Conservation (phyloP, 495 filamentous ascomycete species). For the Penicillium parvum region DNA sequence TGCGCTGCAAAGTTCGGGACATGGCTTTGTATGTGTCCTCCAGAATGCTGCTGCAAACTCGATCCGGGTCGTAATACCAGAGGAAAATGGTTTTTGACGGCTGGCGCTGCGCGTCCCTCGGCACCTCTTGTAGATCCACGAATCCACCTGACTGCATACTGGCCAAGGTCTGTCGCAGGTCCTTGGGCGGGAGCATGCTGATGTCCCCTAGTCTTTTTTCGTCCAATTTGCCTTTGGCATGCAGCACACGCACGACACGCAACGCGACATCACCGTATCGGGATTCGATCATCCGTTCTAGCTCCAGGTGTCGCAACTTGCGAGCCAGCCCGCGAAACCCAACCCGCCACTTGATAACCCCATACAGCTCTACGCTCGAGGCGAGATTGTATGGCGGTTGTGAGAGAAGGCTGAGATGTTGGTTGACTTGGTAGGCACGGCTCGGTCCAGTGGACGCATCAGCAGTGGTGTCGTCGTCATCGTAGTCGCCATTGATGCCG, state of each 20-base stretch:
- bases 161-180: slow-evolving; percentile 74
- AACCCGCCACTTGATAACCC: slow-evolving; percentile 71
- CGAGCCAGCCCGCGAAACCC: slow-evolving; percentile 67
- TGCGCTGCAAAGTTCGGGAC: slow-evolving; percentile 75
- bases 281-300: slow-evolving; percentile 72
- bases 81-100: slow-evolving; percentile 78
- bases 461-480: slow-evolving; percentile 13
- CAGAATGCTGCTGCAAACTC: slow-evolving; percentile 58
- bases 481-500: slow-evolving; percentile 33
- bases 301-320: slow-evolving; percentile 63
- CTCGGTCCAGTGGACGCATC: slow-evolving; percentile 34
- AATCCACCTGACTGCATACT: slow-evolving; percentile 78
- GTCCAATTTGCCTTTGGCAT: slow-evolving; percentile 82
- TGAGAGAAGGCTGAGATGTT: slow-evolving; percentile 72
- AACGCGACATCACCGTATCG: slow-evolving; percentile 70
- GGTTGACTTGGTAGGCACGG: slow-evolving; percentile 54
- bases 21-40: slow-evolving; percentile 83
- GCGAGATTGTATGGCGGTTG: slow-evolving; percentile 65
- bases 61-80: slow-evolving; percentile 81
- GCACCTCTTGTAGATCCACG: slow-evolving; percentile 87
- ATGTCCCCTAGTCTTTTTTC: slow-evolving; percentile 76
- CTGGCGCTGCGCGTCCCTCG: slow-evolving; percentile 72
- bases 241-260: slow-evolving; percentile 75
- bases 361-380: slow-evolving; percentile 41
- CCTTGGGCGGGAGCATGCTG: slow-evolving; percentile 71